Conservation (phyloP, 2,329 filamentous ascomycete species). For the Neoascochyta sp. region DNA sequence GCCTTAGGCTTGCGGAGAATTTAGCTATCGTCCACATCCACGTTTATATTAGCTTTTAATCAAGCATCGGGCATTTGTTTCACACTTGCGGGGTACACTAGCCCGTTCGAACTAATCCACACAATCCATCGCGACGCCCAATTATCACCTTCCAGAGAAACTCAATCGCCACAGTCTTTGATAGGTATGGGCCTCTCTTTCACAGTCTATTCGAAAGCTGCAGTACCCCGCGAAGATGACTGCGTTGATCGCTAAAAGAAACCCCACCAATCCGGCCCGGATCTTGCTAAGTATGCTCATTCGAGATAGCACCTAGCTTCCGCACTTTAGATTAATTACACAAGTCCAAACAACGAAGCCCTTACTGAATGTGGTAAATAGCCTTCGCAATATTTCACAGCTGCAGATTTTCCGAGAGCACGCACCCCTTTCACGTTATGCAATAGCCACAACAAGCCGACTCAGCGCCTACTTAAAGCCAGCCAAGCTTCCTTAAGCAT, state of each 20-base stretch:
- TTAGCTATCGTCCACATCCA: no score
- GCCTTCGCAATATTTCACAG: no score
- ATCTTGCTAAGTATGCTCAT: background rate
- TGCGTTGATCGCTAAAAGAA: constrained; percentile 1
- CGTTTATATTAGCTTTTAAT: constrained; percentile 18
- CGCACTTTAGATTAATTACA: constrained; percentile 2
- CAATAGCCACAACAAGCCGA: constrained; percentile 2
- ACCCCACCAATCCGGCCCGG: constrained; percentile 14
- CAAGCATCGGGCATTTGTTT: constrained; percentile 19
- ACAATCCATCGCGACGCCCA: constrained; percentile 3
- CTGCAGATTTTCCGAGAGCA: constrained; percentile 7
- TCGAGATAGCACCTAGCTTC: constrained; percentile 1
- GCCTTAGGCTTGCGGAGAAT: no score
- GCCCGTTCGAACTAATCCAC: constrained; percentile 2
- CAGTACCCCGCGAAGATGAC: constrained; percentile 4
- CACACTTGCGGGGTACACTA: constrained; percentile 11
- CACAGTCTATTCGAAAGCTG: no score
- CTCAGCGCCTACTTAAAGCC: constrained; percentile 11
- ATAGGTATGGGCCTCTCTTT: no score
- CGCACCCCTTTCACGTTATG: constrained; percentile 8
- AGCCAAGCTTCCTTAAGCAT: constrained; percentile 4
- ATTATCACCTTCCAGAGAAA: constrained; percentile 3
- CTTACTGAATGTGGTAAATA: no score
- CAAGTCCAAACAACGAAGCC: no score
- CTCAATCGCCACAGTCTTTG: no score